Evolutionary conservation across 192 early-diverging fungal genomes (phyloP).

Genomic region (Backusella parvicylindrica): DNA sequence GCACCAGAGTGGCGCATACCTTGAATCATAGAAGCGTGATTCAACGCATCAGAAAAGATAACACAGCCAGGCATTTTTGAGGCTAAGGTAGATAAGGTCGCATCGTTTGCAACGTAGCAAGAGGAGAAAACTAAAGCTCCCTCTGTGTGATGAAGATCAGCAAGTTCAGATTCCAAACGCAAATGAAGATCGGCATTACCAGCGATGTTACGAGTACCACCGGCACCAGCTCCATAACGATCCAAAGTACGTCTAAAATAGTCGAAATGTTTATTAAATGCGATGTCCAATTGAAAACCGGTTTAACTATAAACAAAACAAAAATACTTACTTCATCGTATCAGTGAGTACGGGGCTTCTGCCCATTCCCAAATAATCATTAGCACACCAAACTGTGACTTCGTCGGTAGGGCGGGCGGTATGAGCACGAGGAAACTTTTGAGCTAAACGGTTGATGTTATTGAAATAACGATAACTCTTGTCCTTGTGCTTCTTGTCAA

Average conservation of each 20-base stretch:
- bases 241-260: conserved; percentile 70
- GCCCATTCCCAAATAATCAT: conserved; percentile 98
- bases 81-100: conserved; percentile 87
- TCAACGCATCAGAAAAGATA: conserved; percentile 91
- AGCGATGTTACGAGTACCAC: conserved; percentile 98
- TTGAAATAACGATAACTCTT: conserved; percentile 99
- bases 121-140: conserved; percentile 93
- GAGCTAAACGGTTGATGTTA: conserved; percentile 98
- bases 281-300: conserved; percentile 6
- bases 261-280: conserved; percentile 12
- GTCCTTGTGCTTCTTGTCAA: conserved; percentile 96
- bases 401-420: conserved; percentile 79
- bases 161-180: conserved; percentile 86
- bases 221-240: conserved; percentile 97
- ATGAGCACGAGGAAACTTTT: conserved; percentile 91
- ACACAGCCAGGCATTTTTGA: conserved; percentile 86
- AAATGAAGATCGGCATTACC: conserved; percentile 97
- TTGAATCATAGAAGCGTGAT: conserved; percentile 99
- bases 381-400: conserved; percentile 98
- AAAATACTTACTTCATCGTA: conserved; percentile 81
- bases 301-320: not conserved
- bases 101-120: conserved; percentile 98
- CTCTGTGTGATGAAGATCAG: conserved; percentile 87
- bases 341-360: conserved; percentile 83
- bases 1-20: conserved; percentile 91